A percentile compares a stretch with the other conserved stretches of the same genome.
These are phyloP conservation scores for Candida wancherniae DNA, from an alignment of 805 yeast genomes.

Conservation along the genomic window DNA sequence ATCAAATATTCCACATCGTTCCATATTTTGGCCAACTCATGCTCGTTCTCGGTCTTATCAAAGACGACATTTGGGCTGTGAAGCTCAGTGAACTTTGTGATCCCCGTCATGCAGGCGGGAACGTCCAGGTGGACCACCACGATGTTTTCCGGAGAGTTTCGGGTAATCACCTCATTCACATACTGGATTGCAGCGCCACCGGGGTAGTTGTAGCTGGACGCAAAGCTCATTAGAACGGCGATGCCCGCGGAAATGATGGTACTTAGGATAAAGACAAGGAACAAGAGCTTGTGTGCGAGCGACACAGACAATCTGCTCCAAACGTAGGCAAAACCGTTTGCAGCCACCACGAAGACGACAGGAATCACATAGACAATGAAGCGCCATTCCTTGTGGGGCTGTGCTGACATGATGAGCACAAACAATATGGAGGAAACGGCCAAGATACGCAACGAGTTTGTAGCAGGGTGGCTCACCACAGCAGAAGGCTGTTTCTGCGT, in stretches of 20 bases:
- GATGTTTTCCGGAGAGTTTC: conserved; percentile 16
- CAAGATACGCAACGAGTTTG: conserved; percentile 39
- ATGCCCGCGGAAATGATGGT: conserved; percentile 27
- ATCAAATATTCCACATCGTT: conserved; percentile 28
- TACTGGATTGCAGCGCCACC: conserved; percentile 71
- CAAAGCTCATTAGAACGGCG: conserved; percentile 50
- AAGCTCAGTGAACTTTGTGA: conserved; percentile 67
- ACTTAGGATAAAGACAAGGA: conserved; percentile 15
- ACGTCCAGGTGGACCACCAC: conserved; percentile 68
- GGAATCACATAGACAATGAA: conserved; percentile 78
- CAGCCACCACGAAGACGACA: conserved; percentile 56
- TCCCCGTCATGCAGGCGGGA: conserved; percentile 84
- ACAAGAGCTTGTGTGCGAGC: conserved; percentile 25
- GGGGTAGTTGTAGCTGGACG: conserved; percentile 78
- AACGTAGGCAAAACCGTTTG: conserved; percentile 49
- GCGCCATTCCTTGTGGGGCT: conserved; percentile 94
- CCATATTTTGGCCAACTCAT: conserved; percentile 28
- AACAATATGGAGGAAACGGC: conserved; percentile 50
- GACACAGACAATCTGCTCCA: conserved; percentile 16
- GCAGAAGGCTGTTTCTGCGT: conserved; percentile 11
- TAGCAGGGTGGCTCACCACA: conserved; percentile 25
- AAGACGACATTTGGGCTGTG: conserved; percentile 40
- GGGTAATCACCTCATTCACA: conserved; percentile 43
- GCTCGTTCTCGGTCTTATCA: conserved; percentile 68
- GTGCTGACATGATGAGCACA: conserved; percentile 64